phyloP scores from a whole-genome alignment of 2,329 filamentous ascomycete species.

The Fusarium sp. region DNA sequence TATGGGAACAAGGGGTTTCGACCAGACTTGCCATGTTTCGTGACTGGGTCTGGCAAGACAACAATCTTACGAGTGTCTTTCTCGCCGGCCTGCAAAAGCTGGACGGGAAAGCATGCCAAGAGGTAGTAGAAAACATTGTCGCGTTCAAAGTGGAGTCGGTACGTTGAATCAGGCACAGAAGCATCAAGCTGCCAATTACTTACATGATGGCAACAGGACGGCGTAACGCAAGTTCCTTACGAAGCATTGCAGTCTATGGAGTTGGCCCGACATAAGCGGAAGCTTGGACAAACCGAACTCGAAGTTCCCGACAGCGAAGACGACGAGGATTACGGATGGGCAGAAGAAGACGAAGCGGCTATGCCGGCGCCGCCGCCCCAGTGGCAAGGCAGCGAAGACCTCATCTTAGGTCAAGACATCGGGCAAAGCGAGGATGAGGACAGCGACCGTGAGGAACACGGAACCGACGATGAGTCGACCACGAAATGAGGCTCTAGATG shows the following conservation, averaged over 20 bases:
- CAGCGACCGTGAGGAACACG: conserved; percentile 39
- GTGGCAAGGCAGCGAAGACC: conserved; percentile 76
- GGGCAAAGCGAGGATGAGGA: conserved; percentile 56
- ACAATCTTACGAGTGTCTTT: conserved; percentile 62
- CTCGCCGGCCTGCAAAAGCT: conserved; percentile 75
- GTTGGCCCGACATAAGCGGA: conserved; percentile 67
- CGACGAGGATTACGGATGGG: conserved; percentile 81
- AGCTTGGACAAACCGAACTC: conserved; percentile 70
- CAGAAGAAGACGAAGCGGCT: conserved; percentile 72
- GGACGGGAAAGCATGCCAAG: conserved; percentile 62
- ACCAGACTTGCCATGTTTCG: conserved; percentile 82
- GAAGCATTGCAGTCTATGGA: conserved; percentile 55
- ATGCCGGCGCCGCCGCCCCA: conserved; percentile 72
- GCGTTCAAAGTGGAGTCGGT: conserved; percentile 65
- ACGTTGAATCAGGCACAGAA: conserved; percentile 42
- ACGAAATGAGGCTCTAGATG: conserved; percentile 42
- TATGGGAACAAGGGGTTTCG: conserved; percentile 84
- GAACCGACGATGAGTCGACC: conserved; percentile 39
- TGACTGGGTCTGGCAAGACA: conserved; percentile 73
- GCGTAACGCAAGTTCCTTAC: conserved; percentile 58
- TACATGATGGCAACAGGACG: conserved; percentile 54
- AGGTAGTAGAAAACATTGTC: conserved; percentile 58
- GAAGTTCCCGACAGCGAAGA: conserved; percentile 73
- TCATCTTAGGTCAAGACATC: conserved; percentile 64
- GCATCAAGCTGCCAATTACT: conserved; percentile 35